Evolutionary conservation across 805 yeast genomes (phyloP).

Genomic region (Cyberlindnera misumaiensis): DNA sequence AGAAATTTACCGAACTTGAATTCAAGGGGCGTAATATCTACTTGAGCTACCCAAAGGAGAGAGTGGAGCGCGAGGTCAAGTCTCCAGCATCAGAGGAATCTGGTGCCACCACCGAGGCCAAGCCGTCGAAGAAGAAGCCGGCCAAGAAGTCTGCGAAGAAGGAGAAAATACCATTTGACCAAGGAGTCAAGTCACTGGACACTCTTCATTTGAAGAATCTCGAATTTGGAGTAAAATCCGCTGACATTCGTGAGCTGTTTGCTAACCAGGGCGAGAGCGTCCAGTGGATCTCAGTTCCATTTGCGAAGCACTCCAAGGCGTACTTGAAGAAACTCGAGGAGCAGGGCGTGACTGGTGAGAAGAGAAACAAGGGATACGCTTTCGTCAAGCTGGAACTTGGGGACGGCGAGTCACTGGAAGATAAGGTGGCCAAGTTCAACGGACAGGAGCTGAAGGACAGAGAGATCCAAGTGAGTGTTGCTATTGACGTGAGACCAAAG

Average conservation of each 20-base stretch:
- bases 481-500: constrained; percentile 47
- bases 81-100: not conserved
- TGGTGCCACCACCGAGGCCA: constrained; percentile 12
- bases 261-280: constrained; percentile 41
- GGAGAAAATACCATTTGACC: constrained; percentile 29
- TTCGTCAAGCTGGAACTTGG: constrained; percentile 41
- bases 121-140: constrained; percentile 3
- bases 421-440: constrained; percentile 61
- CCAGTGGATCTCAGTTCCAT: constrained; percentile 54
- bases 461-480: constrained; percentile 60
- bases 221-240: constrained; percentile 53
- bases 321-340: constrained; percentile 38
- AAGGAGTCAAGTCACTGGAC: constrained; percentile 34
- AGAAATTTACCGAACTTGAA: constrained; percentile 33
- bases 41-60: constrained; percentile 47
- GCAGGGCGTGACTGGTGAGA: constrained; percentile 38
- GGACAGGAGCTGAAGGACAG: constrained; percentile 64
- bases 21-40: constrained; percentile 42
- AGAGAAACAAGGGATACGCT: constrained; percentile 55
- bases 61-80: constrained; percentile 2
- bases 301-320: constrained; percentile 37
- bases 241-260: constrained; percentile 45
- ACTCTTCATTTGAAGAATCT: constrained; percentile 58
- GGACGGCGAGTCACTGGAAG: constrained; percentile 40
- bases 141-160: constrained; percentile 10